Percentiles rank a stretch among this genome's conserved stretches.
Evolutionary conservation across 805 yeast genomes (phyloP).

Genomic region (Suhomyces kilbournensis): DNA sequence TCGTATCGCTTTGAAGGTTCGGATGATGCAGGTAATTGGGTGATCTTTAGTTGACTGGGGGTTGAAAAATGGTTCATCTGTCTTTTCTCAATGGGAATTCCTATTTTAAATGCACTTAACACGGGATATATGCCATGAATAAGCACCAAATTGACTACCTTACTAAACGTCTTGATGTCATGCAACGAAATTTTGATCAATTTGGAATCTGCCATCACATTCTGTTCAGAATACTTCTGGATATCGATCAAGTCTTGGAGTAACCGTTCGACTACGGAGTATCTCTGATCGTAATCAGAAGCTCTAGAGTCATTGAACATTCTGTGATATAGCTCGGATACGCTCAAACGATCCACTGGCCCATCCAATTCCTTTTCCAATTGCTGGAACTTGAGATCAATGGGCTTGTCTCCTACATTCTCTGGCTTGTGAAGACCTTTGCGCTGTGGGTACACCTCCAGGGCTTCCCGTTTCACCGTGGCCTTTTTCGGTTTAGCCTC

Average conservation of each 20-base stretch:
- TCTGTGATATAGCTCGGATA: constrained; percentile 4
- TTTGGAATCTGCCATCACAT: constrained; percentile 19
- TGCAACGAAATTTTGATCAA: constrained; percentile 71
- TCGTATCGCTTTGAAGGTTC: neutral
- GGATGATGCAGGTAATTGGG: neutral
- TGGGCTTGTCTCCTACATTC: constrained; percentile 25
- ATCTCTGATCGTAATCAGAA: neutral
- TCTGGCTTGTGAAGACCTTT: constrained; percentile 36
- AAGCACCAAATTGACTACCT: constrained; percentile 60
- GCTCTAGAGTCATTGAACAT: neutral
- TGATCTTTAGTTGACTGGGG: constrained; percentile 14
- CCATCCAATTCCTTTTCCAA: constrained; percentile 26
- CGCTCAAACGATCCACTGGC: constrained; percentile 19
- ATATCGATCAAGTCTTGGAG: constrained; percentile 37
- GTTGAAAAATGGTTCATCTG: constrained; percentile 48
- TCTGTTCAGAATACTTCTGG: constrained; percentile 33
- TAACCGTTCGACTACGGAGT: neutral
- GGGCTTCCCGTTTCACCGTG: constrained; percentile 29
- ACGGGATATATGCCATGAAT: constrained; percentile 70
- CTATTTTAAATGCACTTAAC: constrained; percentile 49
- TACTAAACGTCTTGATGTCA: constrained; percentile 75
- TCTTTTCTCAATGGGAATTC: constrained; percentile 64
- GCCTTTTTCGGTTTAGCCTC: constrained; percentile 17
- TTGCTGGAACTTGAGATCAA: constrained; percentile 32
- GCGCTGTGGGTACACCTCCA: constrained; percentile 27